Base-by-base conservation (phyloP, 2,329 filamentous ascomycete genomes). In the Sordariomycetes sp. region DNA sequence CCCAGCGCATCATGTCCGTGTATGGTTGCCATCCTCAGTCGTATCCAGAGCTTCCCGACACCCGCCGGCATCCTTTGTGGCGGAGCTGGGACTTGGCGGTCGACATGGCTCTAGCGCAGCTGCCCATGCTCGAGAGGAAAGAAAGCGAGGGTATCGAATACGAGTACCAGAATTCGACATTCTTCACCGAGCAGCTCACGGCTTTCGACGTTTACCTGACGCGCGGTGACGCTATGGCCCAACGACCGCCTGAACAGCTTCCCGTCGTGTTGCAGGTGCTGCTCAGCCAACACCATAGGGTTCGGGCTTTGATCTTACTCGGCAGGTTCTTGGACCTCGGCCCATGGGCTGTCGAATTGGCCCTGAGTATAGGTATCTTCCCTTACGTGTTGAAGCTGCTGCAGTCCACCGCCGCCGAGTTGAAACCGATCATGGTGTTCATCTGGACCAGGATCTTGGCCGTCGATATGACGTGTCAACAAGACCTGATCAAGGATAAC, bases 401-500 rank as follows among this genome's bases (percentile, higher is more conserved):
- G 20, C 94, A 99, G 70, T 97, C 94, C 4, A 93, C 95, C 53
- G 94, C 94, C 0, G 83, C 90, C 53, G 94, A 99, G 71, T 75
- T 99, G 61, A 97, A 97, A 68, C 93, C 94, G 0, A 92, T 97
- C 60, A 97, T 99, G 94, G 92, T 99, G 5, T 99, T 97, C 71
- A 99, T 99, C 62, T 99, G 94, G 94, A 92, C 94, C 6, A 84
- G 94, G 54, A 90, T 99, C 51, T 83, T 99, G 62, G 94, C 94
- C 8, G 94, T 99, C 6, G 94, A 99, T 67, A 86, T 94, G 60
- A 90, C 89, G 1, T 97, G 94, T 67, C 94, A 99, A 70, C 86
- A 87, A 61, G 94, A 99, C 70, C 77, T 99, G 14, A 84, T 97
- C 65, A 97, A 97, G 72, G 94, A 99, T 68, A 96, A 92, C 66